phyloP scores from a whole-genome alignment of 345 rosid genomes.

The Gossypium rotundifolium region DNA sequence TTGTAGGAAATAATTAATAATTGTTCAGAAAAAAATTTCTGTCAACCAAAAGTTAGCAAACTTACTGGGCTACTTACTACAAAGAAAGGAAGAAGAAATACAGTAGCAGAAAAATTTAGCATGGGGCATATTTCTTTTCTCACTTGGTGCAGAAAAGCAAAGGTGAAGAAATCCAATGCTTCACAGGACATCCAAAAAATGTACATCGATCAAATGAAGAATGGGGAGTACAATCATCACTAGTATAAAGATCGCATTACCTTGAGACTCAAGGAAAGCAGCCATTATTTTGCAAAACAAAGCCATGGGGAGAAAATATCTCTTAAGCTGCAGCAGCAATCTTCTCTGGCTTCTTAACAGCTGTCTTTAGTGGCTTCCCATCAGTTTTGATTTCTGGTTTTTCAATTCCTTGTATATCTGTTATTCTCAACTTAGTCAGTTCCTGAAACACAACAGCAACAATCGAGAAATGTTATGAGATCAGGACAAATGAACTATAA shows the following conservation, averaged over 20 bases:
- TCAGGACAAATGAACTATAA: neutral
- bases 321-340: conserved; percentile 50
- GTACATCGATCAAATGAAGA: conserved; percentile 19
- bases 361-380: conserved; percentile 33
- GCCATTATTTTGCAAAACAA: conserved; percentile 4
- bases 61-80: conserved; percentile 6
- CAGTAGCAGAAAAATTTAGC: conserved; percentile 15
- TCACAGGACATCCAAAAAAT: conserved; percentile 15
- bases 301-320: conserved; percentile 5
- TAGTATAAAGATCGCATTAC: neutral
- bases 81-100: conserved; percentile 15
- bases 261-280: neutral
- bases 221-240: neutral
- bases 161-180: conserved; percentile 16
- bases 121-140: neutral
- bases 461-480: neutral
- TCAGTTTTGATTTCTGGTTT: conserved; percentile 42
- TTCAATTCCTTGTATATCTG: conserved; percentile 83
- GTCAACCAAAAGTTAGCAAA: neutral
- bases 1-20: neutral
- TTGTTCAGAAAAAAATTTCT: neutral
- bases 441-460: conserved; percentile 45
- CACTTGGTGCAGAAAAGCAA: conserved; percentile 9
- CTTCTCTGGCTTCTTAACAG: conserved; percentile 41
- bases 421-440: conserved; percentile 86